phyloP scores from a whole-genome alignment of 352 stramenopile genomes.

The Thraustotheca clavata region DNA sequence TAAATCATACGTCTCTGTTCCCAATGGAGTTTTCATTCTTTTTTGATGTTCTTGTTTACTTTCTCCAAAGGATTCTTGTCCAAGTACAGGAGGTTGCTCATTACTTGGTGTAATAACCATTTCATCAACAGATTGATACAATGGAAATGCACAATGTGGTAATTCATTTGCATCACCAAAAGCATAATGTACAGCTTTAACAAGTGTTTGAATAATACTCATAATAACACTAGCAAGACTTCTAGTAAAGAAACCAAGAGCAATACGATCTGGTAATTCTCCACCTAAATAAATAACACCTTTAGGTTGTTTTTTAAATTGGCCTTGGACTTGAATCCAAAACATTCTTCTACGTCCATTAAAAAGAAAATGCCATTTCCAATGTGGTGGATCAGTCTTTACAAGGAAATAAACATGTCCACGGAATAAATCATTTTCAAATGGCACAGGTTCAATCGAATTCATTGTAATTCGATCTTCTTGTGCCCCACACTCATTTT shows the following conservation, averaged over 20 bases:
- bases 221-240: conserved; percentile 73
- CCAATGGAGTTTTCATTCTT: conserved; percentile 43
- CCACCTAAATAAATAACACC: conserved; percentile 64
- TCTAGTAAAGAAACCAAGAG: conserved; percentile 61
- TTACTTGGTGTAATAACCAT: conserved; percentile 56
- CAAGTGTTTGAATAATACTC: conserved; percentile 57
- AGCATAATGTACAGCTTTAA: conserved; percentile 57
- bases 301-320: conserved; percentile 53
- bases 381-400: conserved; percentile 49
- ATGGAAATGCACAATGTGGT: conserved; percentile 57
- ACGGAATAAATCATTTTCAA: conserved; percentile 83
- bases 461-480: conserved; percentile 39
- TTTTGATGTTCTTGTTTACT: conserved; percentile 31
- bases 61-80: conserved; percentile 55
- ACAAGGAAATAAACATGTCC: conserved; percentile 77
- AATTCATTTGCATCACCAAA: conserved; percentile 48
- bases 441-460: conserved; percentile 42
- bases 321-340: conserved; percentile 82
- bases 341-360: conserved; percentile 59
- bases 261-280: conserved; percentile 53
- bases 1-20: conserved; percentile 39
- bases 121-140: conserved; percentile 77
- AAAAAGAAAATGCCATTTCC: conserved; percentile 50
- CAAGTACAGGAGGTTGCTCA: conserved; percentile 42
- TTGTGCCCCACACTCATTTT: not conserved